Evolutionary conservation across 148 eudicot genomes (phyloP), one percentile per base, ranked within the genome.

Genomic region (Silene uniflora): DNA sequence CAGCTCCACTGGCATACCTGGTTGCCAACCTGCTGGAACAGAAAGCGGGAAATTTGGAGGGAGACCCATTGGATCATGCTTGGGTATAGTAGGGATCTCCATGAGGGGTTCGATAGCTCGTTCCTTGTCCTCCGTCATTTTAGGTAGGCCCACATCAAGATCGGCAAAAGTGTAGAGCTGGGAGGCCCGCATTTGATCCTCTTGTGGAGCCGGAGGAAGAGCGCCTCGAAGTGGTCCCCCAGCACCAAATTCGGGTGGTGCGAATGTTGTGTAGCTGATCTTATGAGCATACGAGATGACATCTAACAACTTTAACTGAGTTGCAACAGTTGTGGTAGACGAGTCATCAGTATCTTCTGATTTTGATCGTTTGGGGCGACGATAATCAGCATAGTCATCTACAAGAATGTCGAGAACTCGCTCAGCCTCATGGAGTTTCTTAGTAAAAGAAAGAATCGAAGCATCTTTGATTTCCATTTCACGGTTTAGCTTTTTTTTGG

Each of bases 181-280:
- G 56, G 99, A 92, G 14, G 93, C 96, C 3, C 97, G 91, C 96
- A 94, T 78, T 83, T 94, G 97, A 77, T 94, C 97, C 71, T 94
- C 98, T 46, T 92, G 98, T 2, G 97, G 98, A 10, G 97, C 98
- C 13, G 98, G 98, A 3, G 98, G 97, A 27, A 93, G 91, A 16
- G 98, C 96, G 35, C 97, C 98, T 8, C 96, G 88, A 68, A 91
- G 92, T 10, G 93, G 96, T 44, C 84, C 97, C 63, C 97, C 97
- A 6, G 93, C 93, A 24, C 96, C 96, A 68, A 89, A 90, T 72
- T 94, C 98, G 0, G 98, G 97, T 0, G 97, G 97, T 13, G 98
- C 97, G 80, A 91, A 90, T 23, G 97, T 94, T 25, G 98, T 91
- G 79, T 94, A 91, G 84, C 98, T 94, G 81, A 94, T 90, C 72